phyloP scores from a whole-genome alignment of 2,329 filamentous ascomycete species.

The Fusarium dlaminii region DNA sequence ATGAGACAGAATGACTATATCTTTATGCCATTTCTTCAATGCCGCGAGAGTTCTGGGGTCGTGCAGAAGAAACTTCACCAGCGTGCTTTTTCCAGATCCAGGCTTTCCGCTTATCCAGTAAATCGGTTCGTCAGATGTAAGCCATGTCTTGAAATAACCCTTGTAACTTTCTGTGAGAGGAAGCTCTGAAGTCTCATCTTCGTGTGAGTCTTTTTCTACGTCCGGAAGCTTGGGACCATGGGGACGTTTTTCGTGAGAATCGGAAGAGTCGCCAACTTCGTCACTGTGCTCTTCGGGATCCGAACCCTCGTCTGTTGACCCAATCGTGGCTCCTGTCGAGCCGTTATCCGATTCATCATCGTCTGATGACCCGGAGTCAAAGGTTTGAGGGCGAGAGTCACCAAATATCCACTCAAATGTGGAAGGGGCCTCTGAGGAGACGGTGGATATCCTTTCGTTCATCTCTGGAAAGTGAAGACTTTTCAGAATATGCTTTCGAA shows the following conservation, averaged over 20 bases:
- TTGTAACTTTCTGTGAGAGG: neutral
- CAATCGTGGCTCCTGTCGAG: neutral
- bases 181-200: neutral
- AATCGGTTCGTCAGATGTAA: neutral
- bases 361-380: neutral
- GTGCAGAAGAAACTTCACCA: neutral
- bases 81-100: neutral
- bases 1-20: neutral
- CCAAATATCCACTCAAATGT: neutral
- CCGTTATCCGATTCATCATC: neutral
- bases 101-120: constrained; percentile 9
- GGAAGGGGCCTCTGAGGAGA: neutral
- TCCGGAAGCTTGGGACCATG: neutral
- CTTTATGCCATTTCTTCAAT: neutral
- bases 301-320: neutral
- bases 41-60: neutral
- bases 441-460: neutral
- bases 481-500: neutral
- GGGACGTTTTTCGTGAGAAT: neutral
- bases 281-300: neutral
- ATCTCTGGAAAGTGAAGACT: neutral
- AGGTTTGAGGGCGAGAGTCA: neutral
- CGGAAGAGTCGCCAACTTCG: neutral
- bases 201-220: neutral
- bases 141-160: neutral